Percentiles rank a stretch among this genome's conserved stretches.
phyloP scores from a whole-genome alignment of 768 basidiomycete genomes.

The Tulasnella sp. region DNA sequence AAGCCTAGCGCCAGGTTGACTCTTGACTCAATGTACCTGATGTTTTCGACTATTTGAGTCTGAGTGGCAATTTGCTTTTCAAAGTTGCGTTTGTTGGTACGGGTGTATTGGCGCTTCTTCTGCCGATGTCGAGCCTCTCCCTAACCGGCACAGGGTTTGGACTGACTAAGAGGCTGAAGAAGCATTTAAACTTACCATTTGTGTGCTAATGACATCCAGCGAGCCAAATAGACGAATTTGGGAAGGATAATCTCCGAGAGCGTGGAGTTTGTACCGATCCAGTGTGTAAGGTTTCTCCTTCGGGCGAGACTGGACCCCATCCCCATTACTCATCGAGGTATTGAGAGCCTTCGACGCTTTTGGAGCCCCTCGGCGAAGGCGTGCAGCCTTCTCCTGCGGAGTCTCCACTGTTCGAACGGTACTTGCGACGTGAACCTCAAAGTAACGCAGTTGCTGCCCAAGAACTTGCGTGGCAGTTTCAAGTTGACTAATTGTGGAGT shows the following conservation, averaged over 20 bases:
- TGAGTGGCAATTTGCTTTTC: not conserved
- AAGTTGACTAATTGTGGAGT: not conserved
- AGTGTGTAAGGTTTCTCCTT: not conserved
- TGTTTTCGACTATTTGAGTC: not conserved
- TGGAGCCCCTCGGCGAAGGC: not conserved
- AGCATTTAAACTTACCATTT: not conserved
- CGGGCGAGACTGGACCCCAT: not conserved
- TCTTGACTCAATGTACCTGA: not conserved
- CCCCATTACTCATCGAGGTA: not conserved
- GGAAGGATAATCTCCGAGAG: not conserved
- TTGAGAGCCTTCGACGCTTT: not conserved
- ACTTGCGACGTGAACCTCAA: not conserved
- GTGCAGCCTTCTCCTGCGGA: not conserved
- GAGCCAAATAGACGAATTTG: not conserved
- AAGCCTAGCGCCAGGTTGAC: not conserved
- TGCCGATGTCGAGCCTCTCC: conserved; percentile 1
- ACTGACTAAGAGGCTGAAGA: not conserved
- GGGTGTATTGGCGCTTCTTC: not conserved
- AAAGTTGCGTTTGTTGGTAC: not conserved
- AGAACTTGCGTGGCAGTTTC: not conserved
- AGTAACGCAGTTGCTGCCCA: not conserved
- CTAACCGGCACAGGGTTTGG: not conserved
- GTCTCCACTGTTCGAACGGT: conserved; percentile 8
- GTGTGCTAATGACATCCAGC: not conserved
- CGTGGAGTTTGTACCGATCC: conserved; percentile 4